These are phyloP conservation scores for Yamadazyma philogaea DNA, from an alignment of 805 yeast species.

Conservation along the genomic window DNA sequence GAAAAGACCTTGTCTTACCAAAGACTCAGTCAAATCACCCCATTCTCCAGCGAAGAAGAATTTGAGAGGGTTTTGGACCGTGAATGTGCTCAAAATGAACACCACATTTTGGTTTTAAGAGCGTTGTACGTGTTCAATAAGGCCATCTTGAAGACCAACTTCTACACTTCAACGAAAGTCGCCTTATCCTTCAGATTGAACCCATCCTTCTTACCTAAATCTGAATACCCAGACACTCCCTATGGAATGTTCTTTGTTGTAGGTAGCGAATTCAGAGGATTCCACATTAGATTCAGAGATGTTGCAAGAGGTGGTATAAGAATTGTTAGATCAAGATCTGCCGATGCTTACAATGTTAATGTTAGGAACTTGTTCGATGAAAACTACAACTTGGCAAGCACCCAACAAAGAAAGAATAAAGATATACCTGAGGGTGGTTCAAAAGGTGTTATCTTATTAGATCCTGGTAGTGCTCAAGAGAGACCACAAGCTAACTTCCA, in stretches of 20 bases:
- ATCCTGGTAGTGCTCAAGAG: conserved; percentile 71
- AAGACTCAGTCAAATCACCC: conserved; percentile 73
- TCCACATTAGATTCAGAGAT: conserved; percentile 95
- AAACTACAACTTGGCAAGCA: conserved; percentile 90
- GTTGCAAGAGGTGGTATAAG: conserved; percentile 98
- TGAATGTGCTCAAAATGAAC: conserved; percentile 77
- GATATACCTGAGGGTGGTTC: conserved; percentile 99
- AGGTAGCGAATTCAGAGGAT: conserved; percentile 95
- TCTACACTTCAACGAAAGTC: conserved; percentile 89
- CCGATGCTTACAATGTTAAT: conserved; percentile 81
- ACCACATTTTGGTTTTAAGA: conserved; percentile 71
- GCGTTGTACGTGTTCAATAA: conserved; percentile 84
- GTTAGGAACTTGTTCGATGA: conserved; percentile 91
- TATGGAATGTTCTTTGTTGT: conserved; percentile 94
- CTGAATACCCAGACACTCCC: conserved; percentile 90
- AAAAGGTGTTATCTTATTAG: conserved; percentile 90
- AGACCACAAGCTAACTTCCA: conserved; percentile 82
- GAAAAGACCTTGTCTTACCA: conserved; percentile 84
- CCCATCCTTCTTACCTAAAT: conserved; percentile 76
- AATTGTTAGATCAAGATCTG: conserved; percentile 81
- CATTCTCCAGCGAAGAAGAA: conserved; percentile 71
- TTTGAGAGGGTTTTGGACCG: conserved; percentile 65
- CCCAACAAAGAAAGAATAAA: conserved; percentile 95
- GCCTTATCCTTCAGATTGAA: conserved; percentile 91
- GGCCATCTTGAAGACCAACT: conserved; percentile 87